Conservation (phyloP, 2,329 filamentous ascomycete species). For the Cytospora piceae region DNA sequence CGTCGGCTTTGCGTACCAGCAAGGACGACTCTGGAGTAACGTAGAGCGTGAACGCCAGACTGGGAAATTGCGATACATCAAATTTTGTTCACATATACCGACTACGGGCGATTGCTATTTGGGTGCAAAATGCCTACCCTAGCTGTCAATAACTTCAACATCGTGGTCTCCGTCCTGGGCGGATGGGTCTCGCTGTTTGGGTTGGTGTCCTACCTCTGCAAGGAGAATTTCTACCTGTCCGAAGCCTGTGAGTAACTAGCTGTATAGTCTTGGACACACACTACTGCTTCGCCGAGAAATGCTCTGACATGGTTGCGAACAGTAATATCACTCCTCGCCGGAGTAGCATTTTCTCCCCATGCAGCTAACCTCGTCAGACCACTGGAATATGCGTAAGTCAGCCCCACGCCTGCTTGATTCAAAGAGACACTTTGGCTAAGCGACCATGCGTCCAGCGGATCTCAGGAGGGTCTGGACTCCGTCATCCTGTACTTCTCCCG, state of each 20-base stretch:
- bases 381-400: constrained; percentile 66
- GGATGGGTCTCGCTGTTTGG: constrained; percentile 92
- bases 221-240: constrained; percentile 88
- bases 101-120: neutral
- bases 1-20: constrained; percentile 39
- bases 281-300: neutral
- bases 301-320: constrained; percentile 3
- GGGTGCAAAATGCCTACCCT: constrained; percentile 46
- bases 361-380: constrained; percentile 77
- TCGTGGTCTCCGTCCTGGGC: constrained; percentile 77
- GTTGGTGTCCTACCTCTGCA: constrained; percentile 84
- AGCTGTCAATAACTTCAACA: constrained; percentile 74
- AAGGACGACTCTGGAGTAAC: constrained; percentile 47
- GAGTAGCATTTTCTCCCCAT: constrained; percentile 77
- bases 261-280: neutral
- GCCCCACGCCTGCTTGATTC: neutral
- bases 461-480: constrained; percentile 62
- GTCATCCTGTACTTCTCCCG: constrained; percentile 85
- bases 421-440: neutral
- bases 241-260: constrained; percentile 71
- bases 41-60: constrained; percentile 29
- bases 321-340: constrained; percentile 85
- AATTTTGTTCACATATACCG: too few species aligned
- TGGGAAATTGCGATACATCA: too few species aligned
- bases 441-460: constrained; percentile 39